Evolutionary conservation across 768 basidiomycete species (phyloP), one percentile per base, ranked within the genome.

Genomic region (Gloeophyllum trabeum): DNA sequence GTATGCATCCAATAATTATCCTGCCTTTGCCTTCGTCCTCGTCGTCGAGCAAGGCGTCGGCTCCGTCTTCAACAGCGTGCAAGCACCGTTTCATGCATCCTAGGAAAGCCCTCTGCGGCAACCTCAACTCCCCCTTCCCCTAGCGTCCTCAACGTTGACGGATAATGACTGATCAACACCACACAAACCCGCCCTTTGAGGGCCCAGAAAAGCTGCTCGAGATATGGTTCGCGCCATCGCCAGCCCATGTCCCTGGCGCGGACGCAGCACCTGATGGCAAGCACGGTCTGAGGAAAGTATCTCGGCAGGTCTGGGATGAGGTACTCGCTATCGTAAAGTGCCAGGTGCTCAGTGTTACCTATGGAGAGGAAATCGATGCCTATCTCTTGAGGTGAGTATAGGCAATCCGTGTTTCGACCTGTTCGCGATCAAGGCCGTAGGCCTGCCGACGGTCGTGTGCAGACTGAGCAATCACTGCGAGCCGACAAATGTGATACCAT

Each of bases 261-360:
- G 59, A 56, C 13, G 48, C 50, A 34, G 50, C 59, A 38, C 49
- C 39, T 35, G 61, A 64, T 48, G 69, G 62, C 55, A 77, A 70
- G 58, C 61, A 62, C 18, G 96, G 96, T 26, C 72, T 99, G 35
- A 70, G 93, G 44, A 73, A 67, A 51, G 80, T 99, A 24, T 69
- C 76, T 50, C 69, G 80, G 45, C 61, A 69, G 23, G 67, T 85
- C 24, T 99, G 96, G 96, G 92, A 96, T 64, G 86, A 89, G 45
- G 96, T 99, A 91, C 78, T 99, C 46, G 81, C 81, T 62, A 87
- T 94, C 49, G 96, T 99, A 58, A 81, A 86, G 58, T 99, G 96
- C 71, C 89, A 96, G 57, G 86, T 98, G 28, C 75, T 99, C 58
- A 94, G 81, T 56, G 79, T 87, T 43, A 71, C 96, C 35, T 72